Evolutionary conservation across 1,284 basidiomycete genomes (phyloP).

Genomic region (Gomphus bonarii): DNA sequence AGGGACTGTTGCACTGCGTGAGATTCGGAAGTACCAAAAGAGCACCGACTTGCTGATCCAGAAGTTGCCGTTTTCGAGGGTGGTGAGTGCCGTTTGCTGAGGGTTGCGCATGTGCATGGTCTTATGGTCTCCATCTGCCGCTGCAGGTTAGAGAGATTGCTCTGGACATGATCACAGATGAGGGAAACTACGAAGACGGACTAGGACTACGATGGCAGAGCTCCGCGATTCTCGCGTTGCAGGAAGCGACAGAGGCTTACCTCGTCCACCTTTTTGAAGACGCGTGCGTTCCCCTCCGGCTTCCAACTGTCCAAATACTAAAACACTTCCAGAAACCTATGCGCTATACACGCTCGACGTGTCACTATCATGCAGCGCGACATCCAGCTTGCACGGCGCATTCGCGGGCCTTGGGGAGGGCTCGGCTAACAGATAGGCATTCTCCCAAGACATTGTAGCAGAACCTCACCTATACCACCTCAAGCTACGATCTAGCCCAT

Average conservation of each 20-base stretch:
- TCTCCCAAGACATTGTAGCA: background rate
- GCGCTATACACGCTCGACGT: constrained; percentile 96
- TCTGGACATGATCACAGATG: constrained; percentile 72
- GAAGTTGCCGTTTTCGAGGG: constrained; percentile 68
- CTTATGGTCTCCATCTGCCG: constrained; percentile 23
- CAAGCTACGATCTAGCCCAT: background rate
- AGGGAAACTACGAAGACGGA: constrained; percentile 42
- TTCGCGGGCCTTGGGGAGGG: constrained; percentile 71
- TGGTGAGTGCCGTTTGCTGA: constrained; percentile 27
- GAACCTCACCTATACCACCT: background rate
- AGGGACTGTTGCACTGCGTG: constrained; percentile 70
- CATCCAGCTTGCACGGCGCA: constrained; percentile 90
- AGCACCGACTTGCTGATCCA: constrained; percentile 70
- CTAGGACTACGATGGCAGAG: constrained; percentile 82
- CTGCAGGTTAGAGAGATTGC: constrained; percentile 88
- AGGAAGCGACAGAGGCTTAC: constrained; percentile 92
- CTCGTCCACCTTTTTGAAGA: constrained; percentile 94
- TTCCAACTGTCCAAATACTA: background rate
- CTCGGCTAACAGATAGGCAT: background rate
- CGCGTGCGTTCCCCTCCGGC: constrained; percentile 55
- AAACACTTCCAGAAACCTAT: constrained; percentile 59
- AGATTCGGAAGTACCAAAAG: constrained; percentile 79
- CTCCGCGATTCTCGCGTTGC: constrained; percentile 81
- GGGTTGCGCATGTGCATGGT: too few species aligned
- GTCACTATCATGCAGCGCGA: constrained; percentile 98